phyloP scores from a whole-genome alignment of 768 basidiomycete species.

The Tulasnella sp. region DNA sequence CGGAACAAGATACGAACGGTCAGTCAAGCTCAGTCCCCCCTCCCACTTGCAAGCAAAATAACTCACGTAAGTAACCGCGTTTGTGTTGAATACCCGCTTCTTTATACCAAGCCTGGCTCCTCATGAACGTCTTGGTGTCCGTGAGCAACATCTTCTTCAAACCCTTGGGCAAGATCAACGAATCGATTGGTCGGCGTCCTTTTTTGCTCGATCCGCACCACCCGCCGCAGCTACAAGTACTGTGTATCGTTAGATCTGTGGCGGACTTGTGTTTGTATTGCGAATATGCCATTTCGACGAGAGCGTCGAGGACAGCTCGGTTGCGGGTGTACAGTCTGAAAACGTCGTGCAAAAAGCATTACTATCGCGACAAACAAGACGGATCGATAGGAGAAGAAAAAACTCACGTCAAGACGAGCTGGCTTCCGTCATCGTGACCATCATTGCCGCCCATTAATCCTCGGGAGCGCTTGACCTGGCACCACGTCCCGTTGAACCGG shows the following conservation, averaged over 20 bases:
- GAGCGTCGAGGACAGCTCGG: conserved; percentile 35
- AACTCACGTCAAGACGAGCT: conserved; percentile 15
- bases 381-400: not conserved
- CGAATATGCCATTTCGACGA: conserved; percentile 40
- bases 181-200: conserved; percentile 42
- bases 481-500: conserved; percentile 12
- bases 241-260: conserved; percentile 32
- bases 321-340: conserved; percentile 40
- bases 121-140: conserved; percentile 48
- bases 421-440: conserved; percentile 19
- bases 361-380: not conserved
- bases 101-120: conserved; percentile 49
- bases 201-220: conserved; percentile 40
- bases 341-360: not conserved
- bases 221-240: not conserved
- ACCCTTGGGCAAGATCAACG: conserved; percentile 46
- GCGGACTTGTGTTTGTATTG: conserved; percentile 36
- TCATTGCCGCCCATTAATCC: not conserved
- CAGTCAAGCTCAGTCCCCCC: not conserved
- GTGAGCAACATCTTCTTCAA: conserved; percentile 41
- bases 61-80: conserved; percentile 40
- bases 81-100: conserved; percentile 51
- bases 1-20: not conserved
- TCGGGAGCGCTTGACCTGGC: conserved; percentile 28
- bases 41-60: not conserved